A percentile compares a stretch with the other conserved stretches of the same genome.
These are phyloP conservation scores for Limonium bicolor DNA, from an alignment of 148 eudicot species.

Conservation along the genomic window DNA sequence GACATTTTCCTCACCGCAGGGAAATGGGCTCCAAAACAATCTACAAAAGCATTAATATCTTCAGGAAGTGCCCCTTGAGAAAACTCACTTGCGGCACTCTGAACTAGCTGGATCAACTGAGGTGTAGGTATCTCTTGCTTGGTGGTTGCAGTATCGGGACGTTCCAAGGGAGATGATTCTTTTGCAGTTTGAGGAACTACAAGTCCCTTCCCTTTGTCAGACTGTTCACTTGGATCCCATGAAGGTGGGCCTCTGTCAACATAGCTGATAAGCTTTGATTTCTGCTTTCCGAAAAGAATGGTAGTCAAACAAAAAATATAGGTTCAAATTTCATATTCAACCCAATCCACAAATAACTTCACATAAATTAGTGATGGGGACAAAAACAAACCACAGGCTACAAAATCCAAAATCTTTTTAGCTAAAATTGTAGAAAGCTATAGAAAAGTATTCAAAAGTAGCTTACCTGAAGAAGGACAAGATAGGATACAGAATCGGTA, in stretches of 20 bases:
- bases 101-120: conserved; percentile 35
- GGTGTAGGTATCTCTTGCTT: conserved; percentile 23
- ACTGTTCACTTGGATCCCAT: conserved; percentile 55
- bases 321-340: no score
- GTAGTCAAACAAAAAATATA: background rate
- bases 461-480: conserved; percentile 83
- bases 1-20: conserved; percentile 39
- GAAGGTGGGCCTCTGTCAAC: conserved; percentile 59
- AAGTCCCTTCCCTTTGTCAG: conserved; percentile 21
- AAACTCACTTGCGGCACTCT: conserved; percentile 51
- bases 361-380: no score
- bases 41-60: conserved; percentile 53
- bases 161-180: conserved; percentile 16
- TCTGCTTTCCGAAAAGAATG: conserved; percentile 28
- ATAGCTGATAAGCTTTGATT: conserved; percentile 78
- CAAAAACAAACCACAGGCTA: no score
- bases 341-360: no score
- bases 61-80: conserved; percentile 43
- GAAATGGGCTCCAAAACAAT: conserved; percentile 42
- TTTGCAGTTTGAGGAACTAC: conserved; percentile 3
- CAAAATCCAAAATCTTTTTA: no score
- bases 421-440: no score
- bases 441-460: background rate
- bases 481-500: conserved; percentile 49
- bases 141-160: conserved; percentile 10